phyloP scores from a whole-genome alignment of 148 eudicot species.

The Heliosperma pusillum region DNA sequence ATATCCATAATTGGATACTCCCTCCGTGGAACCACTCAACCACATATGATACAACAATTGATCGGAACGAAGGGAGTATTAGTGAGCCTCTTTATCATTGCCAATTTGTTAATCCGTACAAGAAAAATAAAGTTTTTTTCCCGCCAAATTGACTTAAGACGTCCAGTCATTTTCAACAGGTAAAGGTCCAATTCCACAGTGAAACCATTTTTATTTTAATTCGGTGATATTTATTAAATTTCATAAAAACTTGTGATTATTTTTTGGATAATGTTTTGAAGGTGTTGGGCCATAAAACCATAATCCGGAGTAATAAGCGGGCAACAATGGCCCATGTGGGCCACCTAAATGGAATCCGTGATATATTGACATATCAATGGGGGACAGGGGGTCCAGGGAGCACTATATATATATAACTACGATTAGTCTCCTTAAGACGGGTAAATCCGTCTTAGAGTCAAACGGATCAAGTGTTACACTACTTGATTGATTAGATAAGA shows the following conservation, averaged over 20 bases:
- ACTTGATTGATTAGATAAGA: too few relatives aligned
- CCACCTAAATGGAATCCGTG: background rate
- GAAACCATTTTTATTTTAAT: background rate
- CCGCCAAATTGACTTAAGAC: background rate
- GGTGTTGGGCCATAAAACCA: background rate
- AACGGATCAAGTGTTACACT: too few relatives aligned
- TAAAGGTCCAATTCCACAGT: background rate
- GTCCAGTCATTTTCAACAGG: background rate
- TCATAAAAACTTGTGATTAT: too few relatives aligned
- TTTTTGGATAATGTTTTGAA: background rate
- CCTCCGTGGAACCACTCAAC: too few relatives aligned
- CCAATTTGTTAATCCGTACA: background rate
- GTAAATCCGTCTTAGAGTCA: too few relatives aligned
- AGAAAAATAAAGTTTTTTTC: background rate
- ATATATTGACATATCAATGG: background rate
- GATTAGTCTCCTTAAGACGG: too few relatives aligned
- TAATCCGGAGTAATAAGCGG: background rate
- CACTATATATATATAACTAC: too few relatives aligned
- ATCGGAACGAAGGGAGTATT: too few relatives aligned
- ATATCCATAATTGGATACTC: too few relatives aligned
- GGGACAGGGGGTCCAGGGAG: background rate
- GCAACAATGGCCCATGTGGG: background rate
- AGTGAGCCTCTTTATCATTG: too few relatives aligned
- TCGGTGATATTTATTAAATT: background rate
- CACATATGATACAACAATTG: too few relatives aligned